These are phyloP conservation scores for Hebeloma cylindrosporum DNA, from an alignment of 768 basidiomycete genomes.

Conservation along the genomic window DNA sequence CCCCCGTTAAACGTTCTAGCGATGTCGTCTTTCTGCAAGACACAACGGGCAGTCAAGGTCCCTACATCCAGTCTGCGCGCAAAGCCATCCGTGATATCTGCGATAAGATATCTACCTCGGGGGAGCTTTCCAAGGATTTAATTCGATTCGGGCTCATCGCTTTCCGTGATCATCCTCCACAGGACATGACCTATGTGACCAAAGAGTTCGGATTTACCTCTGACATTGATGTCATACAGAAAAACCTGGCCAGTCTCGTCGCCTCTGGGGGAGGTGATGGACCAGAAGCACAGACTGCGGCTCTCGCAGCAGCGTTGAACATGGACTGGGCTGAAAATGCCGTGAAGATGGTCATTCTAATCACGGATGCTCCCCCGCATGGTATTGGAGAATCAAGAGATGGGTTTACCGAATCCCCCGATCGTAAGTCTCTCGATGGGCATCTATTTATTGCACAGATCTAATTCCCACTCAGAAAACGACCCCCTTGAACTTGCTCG, in stretches of 20 bases:
- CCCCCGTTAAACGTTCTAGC: too few species aligned
- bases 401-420: slow-evolving; percentile 33
- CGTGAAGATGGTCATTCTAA: slow-evolving; percentile 56
- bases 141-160: slow-evolving; percentile 50
- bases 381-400: slow-evolving; percentile 56
- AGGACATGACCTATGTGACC: slow-evolving; percentile 52
- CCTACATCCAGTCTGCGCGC: slow-evolving; percentile 41
- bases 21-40: slow-evolving; percentile 54
- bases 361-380: slow-evolving; percentile 61
- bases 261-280: slow-evolving; percentile 52
- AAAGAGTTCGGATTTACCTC: slow-evolving; percentile 51
- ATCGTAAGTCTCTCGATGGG: slow-evolving; percentile 22
- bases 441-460: background rate
- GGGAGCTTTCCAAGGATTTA: slow-evolving; percentile 46
- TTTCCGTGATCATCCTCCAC: slow-evolving; percentile 58
- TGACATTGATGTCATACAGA: slow-evolving; percentile 42
- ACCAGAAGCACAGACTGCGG: slow-evolving; percentile 59
- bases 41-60: slow-evolving; percentile 46
- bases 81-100: slow-evolving; percentile 54
- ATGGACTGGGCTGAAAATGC: slow-evolving; percentile 51
- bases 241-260: slow-evolving; percentile 40
- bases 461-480: slow-evolving; percentile 19
- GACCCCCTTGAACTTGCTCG: slow-evolving; percentile 31
- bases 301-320: slow-evolving; percentile 46
- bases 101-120: slow-evolving; percentile 49